phyloP scores from a whole-genome alignment of 1,284 basidiomycete species.

The Phaffia rhodozyma region DNA sequence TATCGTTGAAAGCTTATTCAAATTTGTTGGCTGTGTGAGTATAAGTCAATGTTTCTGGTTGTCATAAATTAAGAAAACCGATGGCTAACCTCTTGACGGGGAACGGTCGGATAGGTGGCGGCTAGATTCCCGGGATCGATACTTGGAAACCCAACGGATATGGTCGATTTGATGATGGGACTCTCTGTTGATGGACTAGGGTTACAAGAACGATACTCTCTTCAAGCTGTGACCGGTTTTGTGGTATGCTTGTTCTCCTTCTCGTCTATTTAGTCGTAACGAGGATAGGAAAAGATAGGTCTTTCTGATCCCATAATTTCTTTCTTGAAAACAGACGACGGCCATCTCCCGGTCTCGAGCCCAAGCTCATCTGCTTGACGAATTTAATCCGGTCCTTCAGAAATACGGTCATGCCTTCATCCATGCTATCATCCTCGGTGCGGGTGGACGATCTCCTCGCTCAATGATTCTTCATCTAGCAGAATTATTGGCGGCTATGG shows the following conservation, averaged over 20 bases:
- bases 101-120: slow-evolving; percentile 43
- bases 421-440: slow-evolving; percentile 57
- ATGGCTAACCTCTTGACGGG: not conserved
- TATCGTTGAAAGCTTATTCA: slow-evolving; percentile 75
- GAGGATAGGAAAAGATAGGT: not conserved
- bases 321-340: slow-evolving; percentile 25
- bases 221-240: slow-evolving; percentile 69
- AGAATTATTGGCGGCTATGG: slow-evolving; percentile 57
- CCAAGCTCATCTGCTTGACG: slow-evolving; percentile 30
- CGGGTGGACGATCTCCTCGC: slow-evolving; percentile 66
- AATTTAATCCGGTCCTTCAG: slow-evolving; percentile 39
- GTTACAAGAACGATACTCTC: slow-evolving; percentile 73
- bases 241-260: slow-evolving; percentile 44
- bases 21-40: slow-evolving; percentile 56
- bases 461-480: slow-evolving; percentile 72
- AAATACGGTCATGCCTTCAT: slow-evolving; percentile 57
- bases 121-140: slow-evolving; percentile 60
- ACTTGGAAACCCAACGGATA: slow-evolving; percentile 52
- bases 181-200: slow-evolving; percentile 58
- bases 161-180: slow-evolving; percentile 57
- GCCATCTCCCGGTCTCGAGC: slow-evolving; percentile 34
- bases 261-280: not conserved
- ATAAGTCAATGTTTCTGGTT: not conserved
- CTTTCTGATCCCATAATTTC: not conserved
- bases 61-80: slow-evolving; percentile 6